Conservation (phyloP, 495 filamentous ascomycete genomes). For the Hypoxylon lienhwacheense region DNA sequence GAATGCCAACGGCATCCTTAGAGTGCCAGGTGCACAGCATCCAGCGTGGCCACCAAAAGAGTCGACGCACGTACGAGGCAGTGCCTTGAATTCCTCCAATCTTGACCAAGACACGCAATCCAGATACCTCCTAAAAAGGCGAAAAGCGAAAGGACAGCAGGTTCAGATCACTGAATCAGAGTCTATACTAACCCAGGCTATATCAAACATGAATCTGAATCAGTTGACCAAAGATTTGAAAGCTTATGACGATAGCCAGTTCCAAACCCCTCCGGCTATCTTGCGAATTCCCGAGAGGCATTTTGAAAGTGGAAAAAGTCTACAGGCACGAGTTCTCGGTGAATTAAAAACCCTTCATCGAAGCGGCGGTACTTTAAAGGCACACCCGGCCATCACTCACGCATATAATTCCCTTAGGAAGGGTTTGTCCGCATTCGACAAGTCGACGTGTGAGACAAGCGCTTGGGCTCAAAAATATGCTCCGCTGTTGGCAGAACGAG, state of each 20-base stretch:
- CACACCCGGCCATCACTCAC: constrained; percentile 62
- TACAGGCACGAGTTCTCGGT: constrained; percentile 46
- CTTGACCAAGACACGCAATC: not conserved
- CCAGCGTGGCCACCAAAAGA: constrained; percentile 72
- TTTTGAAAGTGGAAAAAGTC: constrained; percentile 52
- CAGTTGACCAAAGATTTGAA: constrained; percentile 39
- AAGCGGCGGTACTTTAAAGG: constrained; percentile 23
- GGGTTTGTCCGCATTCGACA: constrained; percentile 78
- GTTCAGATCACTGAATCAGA: constrained; percentile 48
- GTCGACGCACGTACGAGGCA: constrained; percentile 61
- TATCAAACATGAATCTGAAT: constrained; percentile 14
- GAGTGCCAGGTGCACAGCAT: constrained; percentile 61
- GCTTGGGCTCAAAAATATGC: constrained; percentile 89
- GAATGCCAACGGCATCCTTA: constrained; percentile 43
- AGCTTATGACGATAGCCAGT: constrained; percentile 43
- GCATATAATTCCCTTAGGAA: constrained; percentile 62
- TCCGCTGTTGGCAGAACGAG: constrained; percentile 66
- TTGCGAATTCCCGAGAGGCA: constrained; percentile 53
- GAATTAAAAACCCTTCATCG: constrained; percentile 36
- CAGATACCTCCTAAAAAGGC: constrained; percentile 10
- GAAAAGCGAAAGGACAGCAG: constrained; percentile 56
- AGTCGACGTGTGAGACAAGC: constrained; percentile 67
- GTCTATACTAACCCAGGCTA: constrained; percentile 42
- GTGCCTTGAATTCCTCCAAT: not conserved
- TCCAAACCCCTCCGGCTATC: constrained; percentile 41